Percentiles rank a stretch among this genome's conserved stretches.
Conservation (phyloP, 805 yeast genomes). For the Candida morakotiae region DNA sequence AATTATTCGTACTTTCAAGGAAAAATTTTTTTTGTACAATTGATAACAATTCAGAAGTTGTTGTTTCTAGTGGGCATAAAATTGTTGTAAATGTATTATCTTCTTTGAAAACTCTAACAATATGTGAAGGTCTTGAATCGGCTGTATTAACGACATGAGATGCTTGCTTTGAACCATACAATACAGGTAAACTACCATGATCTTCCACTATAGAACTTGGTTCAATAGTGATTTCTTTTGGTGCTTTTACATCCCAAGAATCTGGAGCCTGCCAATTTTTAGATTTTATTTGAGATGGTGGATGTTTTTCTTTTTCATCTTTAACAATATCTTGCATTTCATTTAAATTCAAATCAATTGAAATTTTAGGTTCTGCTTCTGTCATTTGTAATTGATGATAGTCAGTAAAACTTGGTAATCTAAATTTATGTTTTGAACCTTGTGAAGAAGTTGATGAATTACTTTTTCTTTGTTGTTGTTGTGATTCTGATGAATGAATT, state of each 20-base stretch:
- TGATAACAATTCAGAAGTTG: constrained; percentile 69
- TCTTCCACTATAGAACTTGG: constrained; percentile 7
- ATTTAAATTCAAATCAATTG: constrained; percentile 42
- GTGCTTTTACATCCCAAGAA: constrained; percentile 43
- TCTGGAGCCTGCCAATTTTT: constrained; percentile 43
- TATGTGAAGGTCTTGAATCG: constrained; percentile 32
- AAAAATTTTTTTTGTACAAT: constrained; percentile 76
- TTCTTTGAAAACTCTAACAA: constrained; percentile 72
- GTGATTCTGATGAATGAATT: constrained; percentile 4
- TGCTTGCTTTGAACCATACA: constrained; percentile 22
- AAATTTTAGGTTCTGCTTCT: constrained; percentile 2
- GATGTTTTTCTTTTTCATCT: background rate
- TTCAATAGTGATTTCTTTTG: constrained; percentile 11
- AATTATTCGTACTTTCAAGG: constrained; percentile 64
- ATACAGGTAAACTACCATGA: constrained; percentile 21
- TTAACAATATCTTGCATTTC: constrained; percentile 52
- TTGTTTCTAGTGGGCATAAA: constrained; percentile 72
- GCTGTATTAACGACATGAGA: constrained; percentile 1
- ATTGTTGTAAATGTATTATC: constrained; percentile 85
- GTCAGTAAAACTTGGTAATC: constrained; percentile 33
- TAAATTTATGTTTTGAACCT: constrained; percentile 30
- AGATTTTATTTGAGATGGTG: background rate
- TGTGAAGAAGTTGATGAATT: constrained; percentile 15
- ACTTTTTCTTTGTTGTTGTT: constrained; percentile 14
- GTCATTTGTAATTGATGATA: constrained; percentile 13